A percentile compares a stretch with the other conserved stretches of the same genome.
phyloP scores from a whole-genome alignment of 1,284 basidiomycete species.

The Puccinia coronata region DNA sequence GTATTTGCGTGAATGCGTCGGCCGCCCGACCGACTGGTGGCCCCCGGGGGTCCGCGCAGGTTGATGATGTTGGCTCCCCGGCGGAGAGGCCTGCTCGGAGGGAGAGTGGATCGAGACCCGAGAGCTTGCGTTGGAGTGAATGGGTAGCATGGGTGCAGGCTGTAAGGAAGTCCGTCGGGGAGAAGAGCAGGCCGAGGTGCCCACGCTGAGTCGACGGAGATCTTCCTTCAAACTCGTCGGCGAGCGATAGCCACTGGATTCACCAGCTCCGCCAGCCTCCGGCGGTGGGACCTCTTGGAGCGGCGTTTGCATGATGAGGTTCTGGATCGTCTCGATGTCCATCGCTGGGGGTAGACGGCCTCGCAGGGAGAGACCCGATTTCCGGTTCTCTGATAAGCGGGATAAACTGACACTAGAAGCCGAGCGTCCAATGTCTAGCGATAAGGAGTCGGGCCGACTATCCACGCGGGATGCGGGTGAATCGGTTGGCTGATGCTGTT shows the following conservation, averaged over 20 bases:
- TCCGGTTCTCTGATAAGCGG: background rate
- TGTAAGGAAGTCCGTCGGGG: background rate
- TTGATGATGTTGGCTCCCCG: background rate
- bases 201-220: background rate
- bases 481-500: background rate
- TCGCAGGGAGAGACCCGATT: constrained; percentile 6
- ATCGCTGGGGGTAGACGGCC: constrained; percentile 19
- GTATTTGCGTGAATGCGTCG: constrained; percentile 15
- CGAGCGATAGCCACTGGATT: background rate
- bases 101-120: background rate
- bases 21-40: background rate
- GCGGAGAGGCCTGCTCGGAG: background rate
- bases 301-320: constrained; percentile 5
- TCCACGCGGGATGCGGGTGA: background rate
- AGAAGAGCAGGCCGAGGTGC: background rate
- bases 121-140: background rate
- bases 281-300: background rate
- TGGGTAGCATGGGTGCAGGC: background rate
- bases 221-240: background rate
- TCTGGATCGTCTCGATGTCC: constrained; percentile 33
- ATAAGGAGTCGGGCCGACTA: background rate
- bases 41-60: background rate
- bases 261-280: background rate
- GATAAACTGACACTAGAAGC: constrained; percentile 9
- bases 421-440: background rate